Conservation (phyloP, 2,329 filamentous ascomycete genomes). For the Emericellopsis atlantica region DNA sequence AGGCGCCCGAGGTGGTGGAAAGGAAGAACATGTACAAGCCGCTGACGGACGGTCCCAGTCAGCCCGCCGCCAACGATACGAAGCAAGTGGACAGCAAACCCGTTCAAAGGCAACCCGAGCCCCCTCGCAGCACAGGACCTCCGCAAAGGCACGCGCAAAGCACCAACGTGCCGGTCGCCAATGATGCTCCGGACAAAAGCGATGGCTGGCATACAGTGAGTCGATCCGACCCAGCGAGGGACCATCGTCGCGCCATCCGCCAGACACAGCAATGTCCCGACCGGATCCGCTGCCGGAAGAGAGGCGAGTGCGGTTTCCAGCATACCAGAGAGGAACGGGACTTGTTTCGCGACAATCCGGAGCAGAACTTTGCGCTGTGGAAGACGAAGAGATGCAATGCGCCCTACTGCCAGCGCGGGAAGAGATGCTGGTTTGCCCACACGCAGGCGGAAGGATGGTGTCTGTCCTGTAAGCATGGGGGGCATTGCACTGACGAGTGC, state of each 20-base stretch:
- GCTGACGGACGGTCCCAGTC: not conserved
- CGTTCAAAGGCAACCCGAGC: no score
- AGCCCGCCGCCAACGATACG: not conserved
- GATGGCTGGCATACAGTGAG: not conserved
- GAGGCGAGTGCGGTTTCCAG: conserved; percentile 1
- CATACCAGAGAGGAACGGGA: conserved; percentile 1
- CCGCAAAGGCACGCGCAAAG: no score
- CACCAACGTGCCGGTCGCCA: not conserved
- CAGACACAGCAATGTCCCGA: conserved; percentile 2
- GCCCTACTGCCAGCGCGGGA: no score
- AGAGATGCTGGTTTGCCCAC: no score
- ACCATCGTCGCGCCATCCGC: not conserved
- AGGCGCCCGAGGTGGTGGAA: not conserved
- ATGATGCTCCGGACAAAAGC: not conserved
- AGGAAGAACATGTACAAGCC: conserved; percentile 3
- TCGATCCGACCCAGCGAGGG: not conserved
- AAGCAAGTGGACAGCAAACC: no score
- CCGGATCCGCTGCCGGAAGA: conserved; percentile 3
- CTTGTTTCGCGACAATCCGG: not conserved
- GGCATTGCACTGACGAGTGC: no score
- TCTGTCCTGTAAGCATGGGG: no score
- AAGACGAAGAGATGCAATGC: conserved; percentile 1
- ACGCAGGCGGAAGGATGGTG: no score
- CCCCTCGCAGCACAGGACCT: no score
- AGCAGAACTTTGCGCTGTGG: conserved; percentile 3